A percentile compares a stretch with the other conserved stretches of the same genome.
phyloP scores from a whole-genome alignment of 208 protist species.

The Trypanosoma vivax region DNA sequence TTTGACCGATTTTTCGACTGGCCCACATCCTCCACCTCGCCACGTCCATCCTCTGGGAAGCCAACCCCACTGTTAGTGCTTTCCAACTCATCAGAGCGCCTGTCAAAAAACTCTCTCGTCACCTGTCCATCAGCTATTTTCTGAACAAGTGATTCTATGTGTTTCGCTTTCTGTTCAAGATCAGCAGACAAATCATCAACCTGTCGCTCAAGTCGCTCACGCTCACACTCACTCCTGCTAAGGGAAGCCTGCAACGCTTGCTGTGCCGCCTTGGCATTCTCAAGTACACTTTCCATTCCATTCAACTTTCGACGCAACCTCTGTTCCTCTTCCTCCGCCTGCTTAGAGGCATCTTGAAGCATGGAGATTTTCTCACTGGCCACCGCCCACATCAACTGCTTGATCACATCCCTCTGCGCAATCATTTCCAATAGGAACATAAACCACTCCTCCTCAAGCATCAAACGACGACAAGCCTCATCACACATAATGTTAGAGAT shows the following conservation, averaged over 20 bases:
- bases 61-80: constrained; percentile 21
- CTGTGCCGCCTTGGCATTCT: constrained; percentile 14
- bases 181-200: constrained; percentile 25
- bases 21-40: neutral
- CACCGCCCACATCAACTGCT: constrained; percentile 2
- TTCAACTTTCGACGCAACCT: constrained; percentile 31
- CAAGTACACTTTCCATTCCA: constrained; percentile 18
- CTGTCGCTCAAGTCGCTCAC: constrained; percentile 31
- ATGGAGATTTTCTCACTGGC: constrained; percentile 11
- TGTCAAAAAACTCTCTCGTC: constrained; percentile 16
- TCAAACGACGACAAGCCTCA: constrained; percentile 23
- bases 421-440: constrained; percentile 11
- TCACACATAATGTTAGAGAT: constrained; percentile 28
- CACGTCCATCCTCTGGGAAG: neutral
- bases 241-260: neutral
- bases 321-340: constrained; percentile 17
- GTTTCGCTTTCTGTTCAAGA: constrained; percentile 21
- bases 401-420: constrained; percentile 6
- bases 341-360: neutral
- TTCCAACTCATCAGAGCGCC: constrained; percentile 25
- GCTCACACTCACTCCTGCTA: constrained; percentile 22
- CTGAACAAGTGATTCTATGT: constrained; percentile 33
- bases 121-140: constrained; percentile 36
- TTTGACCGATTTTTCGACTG: neutral
- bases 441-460: constrained; percentile 26